Evolutionary conservation across 441 rosid genomes (phyloP), one percentile per base, ranked within the genome.

Genomic region (Populus hybrid): DNA sequence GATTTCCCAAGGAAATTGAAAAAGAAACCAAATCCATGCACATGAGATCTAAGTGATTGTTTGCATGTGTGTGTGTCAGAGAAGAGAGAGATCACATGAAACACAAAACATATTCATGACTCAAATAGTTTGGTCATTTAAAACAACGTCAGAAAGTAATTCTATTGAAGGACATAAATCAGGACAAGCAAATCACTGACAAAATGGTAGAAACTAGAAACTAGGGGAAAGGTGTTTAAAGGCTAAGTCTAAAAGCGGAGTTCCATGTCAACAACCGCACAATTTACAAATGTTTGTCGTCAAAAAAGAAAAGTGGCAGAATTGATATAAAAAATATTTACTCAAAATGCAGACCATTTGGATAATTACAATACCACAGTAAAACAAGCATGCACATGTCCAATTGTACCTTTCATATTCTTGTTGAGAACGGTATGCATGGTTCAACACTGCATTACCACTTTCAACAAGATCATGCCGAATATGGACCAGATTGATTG

Each of bases 381-480:
- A 57, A 18, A 57, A 46, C 24, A 69, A 65, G 46, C 16, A 70
- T 34, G 24, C 24, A 65, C 3, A 72, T 38, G 36, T 74, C 28
- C 65, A 80, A 36, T 66, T 68, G 84, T 85, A 96, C 98, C 94
- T 96, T 83, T 92, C 94, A 77, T 92, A 93, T 79, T 93, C 97
- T 86, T 95, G 96, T 81, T 92, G 94, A 70, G 94, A 92, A 61
- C 82, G 88, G 75, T 88, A 91, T 53, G 99, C 98, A 78, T 92
- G 96, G 75, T 91, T 91, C 82, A 91, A 81, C 75, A 93, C 81
- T 42, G 93, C 61, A 86, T 84, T 93, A 34, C 98, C 97, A 86
- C 97, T 93, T 86, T 92, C 97, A 76, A 91, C 95, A 46, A 96
- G 93, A 88, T 93, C 95, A 74, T 87, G 88, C 67, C 92, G 88